Percentiles rank a stretch among this genome's conserved stretches.
phyloP scores from a whole-genome alignment of 1,139 yeast genomes.

The Nakaseomyces nivariensis region DNA sequence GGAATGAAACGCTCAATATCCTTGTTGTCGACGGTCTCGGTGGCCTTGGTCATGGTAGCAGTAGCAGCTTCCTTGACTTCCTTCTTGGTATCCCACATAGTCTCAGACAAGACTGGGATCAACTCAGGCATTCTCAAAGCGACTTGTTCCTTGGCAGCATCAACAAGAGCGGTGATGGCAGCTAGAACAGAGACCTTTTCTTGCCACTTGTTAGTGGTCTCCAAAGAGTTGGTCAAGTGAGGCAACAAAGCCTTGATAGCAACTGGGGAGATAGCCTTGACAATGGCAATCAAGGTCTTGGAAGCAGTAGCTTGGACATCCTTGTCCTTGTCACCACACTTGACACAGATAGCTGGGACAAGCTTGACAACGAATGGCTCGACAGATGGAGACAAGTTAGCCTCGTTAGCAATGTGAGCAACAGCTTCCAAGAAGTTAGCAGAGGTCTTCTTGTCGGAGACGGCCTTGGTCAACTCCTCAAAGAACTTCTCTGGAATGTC shows the following conservation, averaged over 20 bases:
- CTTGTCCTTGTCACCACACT: constrained; percentile 85
- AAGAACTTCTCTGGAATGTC: constrained; percentile 93
- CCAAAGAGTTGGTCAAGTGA: constrained; percentile 57
- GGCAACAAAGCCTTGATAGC: constrained; percentile 89
- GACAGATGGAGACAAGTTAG: constrained; percentile 78
- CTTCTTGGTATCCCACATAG: constrained; percentile 99
- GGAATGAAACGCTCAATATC: constrained; percentile 99
- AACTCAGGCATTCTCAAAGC: constrained; percentile 99
- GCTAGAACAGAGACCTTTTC: constrained; percentile 89
- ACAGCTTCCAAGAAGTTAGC: constrained; percentile 79
- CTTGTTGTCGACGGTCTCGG: constrained; percentile 97
- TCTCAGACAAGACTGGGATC: constrained; percentile 95
- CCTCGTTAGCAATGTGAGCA: constrained; percentile 71
- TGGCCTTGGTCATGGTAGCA: constrained; percentile 88
- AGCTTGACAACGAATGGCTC: constrained; percentile 88
- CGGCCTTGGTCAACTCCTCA: constrained; percentile 61
- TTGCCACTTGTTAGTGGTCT: constrained; percentile 87
- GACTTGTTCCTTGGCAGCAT: constrained; percentile 88
- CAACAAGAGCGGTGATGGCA: constrained; percentile 80
- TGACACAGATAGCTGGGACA: constrained; percentile 58
- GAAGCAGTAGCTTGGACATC: constrained; percentile 63
- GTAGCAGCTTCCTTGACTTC: constrained; percentile 97
- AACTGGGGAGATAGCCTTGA: constrained; percentile 80
- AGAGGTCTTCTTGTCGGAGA: constrained; percentile 70
- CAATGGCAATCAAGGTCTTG: constrained; percentile 65